These are phyloP conservation scores for Gonium pectorale DNA, from an alignment of 139 green algal genomes.

Conservation along the genomic window DNA sequence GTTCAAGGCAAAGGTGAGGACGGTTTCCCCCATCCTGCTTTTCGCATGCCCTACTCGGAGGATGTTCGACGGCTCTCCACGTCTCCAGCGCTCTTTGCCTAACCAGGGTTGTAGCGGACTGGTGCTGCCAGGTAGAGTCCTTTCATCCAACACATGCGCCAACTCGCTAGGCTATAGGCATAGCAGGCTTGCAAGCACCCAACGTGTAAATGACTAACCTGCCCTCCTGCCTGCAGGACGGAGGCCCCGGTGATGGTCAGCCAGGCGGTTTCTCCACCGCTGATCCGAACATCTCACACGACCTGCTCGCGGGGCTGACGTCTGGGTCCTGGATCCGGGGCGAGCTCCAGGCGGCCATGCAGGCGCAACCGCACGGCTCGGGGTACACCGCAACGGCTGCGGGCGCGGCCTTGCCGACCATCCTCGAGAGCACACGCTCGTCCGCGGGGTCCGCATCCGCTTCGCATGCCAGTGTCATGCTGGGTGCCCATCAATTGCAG, in stretches of 20 bases:
- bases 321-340: constrained; percentile 32
- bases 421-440: background rate
- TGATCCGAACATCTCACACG: constrained; percentile 29
- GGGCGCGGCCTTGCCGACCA: background rate
- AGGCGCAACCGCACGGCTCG: too few species aligned
- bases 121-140: background rate
- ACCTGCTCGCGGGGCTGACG: constrained; percentile 25
- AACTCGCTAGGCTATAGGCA: too few species aligned
- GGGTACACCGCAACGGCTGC: too few species aligned
- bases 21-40: too few species aligned
- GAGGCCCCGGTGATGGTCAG: background rate
- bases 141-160: background rate
- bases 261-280: background rate
- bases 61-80: too few species aligned
- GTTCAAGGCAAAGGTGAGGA: constrained; percentile 7
- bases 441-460: background rate
- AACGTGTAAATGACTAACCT: too few species aligned
- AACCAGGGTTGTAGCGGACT: background rate
- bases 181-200: too few species aligned
- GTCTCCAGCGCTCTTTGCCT: too few species aligned
- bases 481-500: too few species aligned
- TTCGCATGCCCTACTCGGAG: too few species aligned
- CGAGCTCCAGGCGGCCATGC: constrained; percentile 4
- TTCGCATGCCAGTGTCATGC: too few species aligned
- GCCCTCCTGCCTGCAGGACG: background rate